phyloP scores from a whole-genome alignment of 164 flowering plant genomes.

The Vitis rupestris region DNA sequence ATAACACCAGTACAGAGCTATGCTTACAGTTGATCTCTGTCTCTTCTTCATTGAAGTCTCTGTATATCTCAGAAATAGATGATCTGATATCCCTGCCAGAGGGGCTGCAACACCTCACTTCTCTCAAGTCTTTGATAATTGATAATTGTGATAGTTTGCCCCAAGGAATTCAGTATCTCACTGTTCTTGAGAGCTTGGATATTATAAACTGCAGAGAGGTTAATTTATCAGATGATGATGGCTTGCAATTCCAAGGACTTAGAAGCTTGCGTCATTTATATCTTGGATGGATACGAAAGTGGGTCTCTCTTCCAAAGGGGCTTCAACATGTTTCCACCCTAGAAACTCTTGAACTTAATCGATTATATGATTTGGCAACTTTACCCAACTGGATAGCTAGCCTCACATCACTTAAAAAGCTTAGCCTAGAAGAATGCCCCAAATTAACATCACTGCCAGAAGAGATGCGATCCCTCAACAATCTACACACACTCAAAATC shows the following conservation, averaged over 20 bases:
- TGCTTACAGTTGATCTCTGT: neutral
- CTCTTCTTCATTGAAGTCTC: neutral
- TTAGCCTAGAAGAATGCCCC: slow-evolving; percentile 15
- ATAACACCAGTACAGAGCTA: neutral
- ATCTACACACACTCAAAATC: neutral
- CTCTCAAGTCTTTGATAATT: neutral
- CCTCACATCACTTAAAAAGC: slow-evolving; percentile 13
- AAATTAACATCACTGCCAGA: slow-evolving; percentile 12
- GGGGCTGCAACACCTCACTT: neutral
- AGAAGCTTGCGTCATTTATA: neutral
- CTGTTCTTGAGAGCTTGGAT: neutral
- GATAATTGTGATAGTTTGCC: neutral
- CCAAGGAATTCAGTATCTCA: neutral
- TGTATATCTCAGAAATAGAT: neutral
- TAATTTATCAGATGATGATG: neutral
- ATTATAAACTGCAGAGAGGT: neutral
- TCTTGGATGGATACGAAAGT: neutral
- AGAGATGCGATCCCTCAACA: neutral
- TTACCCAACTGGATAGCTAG: slow-evolving; percentile 21
- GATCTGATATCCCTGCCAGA: neutral
- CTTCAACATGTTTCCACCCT: slow-evolving; percentile 1
- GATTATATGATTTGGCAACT: slow-evolving; percentile 7
- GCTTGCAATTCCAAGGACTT: neutral
- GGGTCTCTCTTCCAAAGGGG: neutral
- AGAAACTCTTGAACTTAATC: neutral